phyloP scores from a whole-genome alignment of 1,139 yeast genomes.

The Lipomyces yarrowii region DNA sequence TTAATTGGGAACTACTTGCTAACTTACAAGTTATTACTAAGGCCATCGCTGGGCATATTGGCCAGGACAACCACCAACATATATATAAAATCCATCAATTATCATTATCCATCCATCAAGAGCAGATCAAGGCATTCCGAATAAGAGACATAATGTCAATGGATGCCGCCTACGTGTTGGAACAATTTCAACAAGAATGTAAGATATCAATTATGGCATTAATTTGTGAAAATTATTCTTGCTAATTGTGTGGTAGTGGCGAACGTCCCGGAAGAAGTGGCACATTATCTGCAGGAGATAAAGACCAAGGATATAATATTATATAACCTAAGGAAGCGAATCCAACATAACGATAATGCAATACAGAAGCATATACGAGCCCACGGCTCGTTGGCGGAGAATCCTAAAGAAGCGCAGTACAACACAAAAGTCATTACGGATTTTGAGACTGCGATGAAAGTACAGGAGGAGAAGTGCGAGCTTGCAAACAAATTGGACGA shows the following conservation, averaged over 20 bases:
- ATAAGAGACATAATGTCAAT: slow-evolving; percentile 36
- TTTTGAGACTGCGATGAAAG: slow-evolving; percentile 57
- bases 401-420: slow-evolving; percentile 78
- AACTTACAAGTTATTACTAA: neutral
- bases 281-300: slow-evolving; percentile 78
- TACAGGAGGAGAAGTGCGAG: slow-evolving; percentile 78
- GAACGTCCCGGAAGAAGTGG: slow-evolving; percentile 87
- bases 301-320: slow-evolving; percentile 68
- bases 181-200: slow-evolving; percentile 68
- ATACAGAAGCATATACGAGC: slow-evolving; percentile 81
- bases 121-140: slow-evolving; percentile 1
- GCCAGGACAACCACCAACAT: neutral
- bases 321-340: slow-evolving; percentile 66
- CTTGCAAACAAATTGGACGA: slow-evolving; percentile 66
- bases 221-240: neutral
- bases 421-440: slow-evolving; percentile 71
- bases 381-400: slow-evolving; percentile 77
- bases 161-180: slow-evolving; percentile 79
- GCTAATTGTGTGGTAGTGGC: slow-evolving; percentile 47
- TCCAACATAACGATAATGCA: slow-evolving; percentile 72
- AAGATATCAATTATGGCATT: slow-evolving; percentile 25
- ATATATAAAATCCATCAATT: neutral
- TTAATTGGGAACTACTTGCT: no score
- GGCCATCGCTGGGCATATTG: neutral
- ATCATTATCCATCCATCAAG: slow-evolving; percentile 17